Conservation (phyloP, 2,329 filamentous ascomycete genomes). For the Drechslerella stenobrocha region DNA sequence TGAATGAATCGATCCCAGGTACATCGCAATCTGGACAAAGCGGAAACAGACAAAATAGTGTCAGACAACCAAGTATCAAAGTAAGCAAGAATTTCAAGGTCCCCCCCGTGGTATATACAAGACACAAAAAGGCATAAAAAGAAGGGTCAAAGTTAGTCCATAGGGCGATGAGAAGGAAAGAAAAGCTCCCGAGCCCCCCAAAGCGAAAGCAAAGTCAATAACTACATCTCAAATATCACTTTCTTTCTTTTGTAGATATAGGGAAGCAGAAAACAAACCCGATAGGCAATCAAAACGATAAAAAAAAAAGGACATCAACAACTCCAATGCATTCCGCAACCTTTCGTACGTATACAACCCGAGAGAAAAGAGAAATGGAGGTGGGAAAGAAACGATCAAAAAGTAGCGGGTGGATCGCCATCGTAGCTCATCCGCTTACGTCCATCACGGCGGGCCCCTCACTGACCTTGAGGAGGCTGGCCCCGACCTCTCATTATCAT, state of each 20-base stretch:
- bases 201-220: slow-evolving; percentile 3
- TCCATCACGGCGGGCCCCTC: background rate
- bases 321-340: slow-evolving; percentile 40
- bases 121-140: slow-evolving; percentile 11
- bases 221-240: slow-evolving; percentile 22
- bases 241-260: slow-evolving; percentile 18
- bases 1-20: slow-evolving; percentile 9
- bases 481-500: slow-evolving; percentile 51
- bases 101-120: slow-evolving; percentile 36
- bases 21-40: background rate
- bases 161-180: background rate
- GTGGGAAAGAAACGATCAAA: slow-evolving; percentile 8
- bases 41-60: slow-evolving; percentile 17
- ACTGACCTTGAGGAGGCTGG: slow-evolving; percentile 38
- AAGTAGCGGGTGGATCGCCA: background rate
- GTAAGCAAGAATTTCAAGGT: slow-evolving; percentile 9
- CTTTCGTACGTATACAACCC: slow-evolving; percentile 28
- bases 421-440: background rate
- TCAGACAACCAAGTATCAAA: slow-evolving; percentile 6
- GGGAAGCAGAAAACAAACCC: slow-evolving; percentile 14
- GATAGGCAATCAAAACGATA: slow-evolving; percentile 1
- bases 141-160: background rate
- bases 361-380: slow-evolving; percentile 6
- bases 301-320: slow-evolving; percentile 16
- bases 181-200: background rate